Conservation (phyloP, 768 basidiomycete species). For the Podaxis sp. region DNA sequence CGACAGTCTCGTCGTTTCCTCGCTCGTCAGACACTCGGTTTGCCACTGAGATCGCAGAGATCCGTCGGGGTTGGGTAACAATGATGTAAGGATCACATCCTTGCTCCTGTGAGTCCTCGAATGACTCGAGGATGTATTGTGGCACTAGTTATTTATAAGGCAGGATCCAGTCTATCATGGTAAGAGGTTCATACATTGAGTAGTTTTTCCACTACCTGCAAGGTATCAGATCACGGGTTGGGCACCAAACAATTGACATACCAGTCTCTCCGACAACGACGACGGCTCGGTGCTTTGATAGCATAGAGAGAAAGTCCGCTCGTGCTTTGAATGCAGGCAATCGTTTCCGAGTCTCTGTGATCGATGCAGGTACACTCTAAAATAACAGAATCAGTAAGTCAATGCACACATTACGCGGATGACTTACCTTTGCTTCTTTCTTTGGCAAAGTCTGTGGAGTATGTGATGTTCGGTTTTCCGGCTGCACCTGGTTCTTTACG, state of each 20-base stretch:
- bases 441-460: background rate
- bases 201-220: constrained; percentile 86
- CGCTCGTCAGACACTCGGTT: constrained; percentile 83
- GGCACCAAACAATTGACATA: constrained; percentile 21
- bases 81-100: constrained; percentile 64
- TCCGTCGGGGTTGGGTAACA: constrained; percentile 84
- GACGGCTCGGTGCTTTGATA: constrained; percentile 61
- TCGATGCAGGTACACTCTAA: constrained; percentile 22
- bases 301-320: constrained; percentile 53
- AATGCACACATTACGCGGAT: background rate
- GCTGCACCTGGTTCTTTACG: background rate
- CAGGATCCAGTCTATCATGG: background rate
- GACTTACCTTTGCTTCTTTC: background rate
- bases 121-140: constrained; percentile 83
- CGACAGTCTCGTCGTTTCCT: constrained; percentile 70
- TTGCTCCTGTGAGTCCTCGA: constrained; percentile 59
- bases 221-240: background rate
- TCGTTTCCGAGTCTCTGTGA: constrained; percentile 50
- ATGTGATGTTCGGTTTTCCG: background rate
- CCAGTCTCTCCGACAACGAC: constrained; percentile 91
- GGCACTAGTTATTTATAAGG: constrained; percentile 49
- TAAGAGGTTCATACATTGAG: constrained; percentile 49
- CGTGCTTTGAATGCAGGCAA: constrained; percentile 76
- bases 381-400: background rate
- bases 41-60: constrained; percentile 87